A percentile compares a stretch with the other conserved stretches of the same genome.
Evolutionary conservation across 306 rosid species (phyloP).

Genomic region (Trifolium fragiferum): DNA sequence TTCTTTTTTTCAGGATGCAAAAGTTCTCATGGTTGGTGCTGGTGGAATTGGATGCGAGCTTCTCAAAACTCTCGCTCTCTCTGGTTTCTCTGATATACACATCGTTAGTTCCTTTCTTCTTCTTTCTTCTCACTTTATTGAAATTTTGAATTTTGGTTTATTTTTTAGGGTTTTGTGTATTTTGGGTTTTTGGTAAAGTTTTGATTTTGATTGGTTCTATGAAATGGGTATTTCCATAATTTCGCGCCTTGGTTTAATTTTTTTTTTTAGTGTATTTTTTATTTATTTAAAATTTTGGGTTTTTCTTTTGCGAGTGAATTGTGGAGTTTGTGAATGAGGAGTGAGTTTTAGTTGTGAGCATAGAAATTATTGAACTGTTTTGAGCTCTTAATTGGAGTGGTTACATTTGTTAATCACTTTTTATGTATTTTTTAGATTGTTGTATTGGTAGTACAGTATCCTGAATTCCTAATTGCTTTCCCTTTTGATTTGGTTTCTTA

Average conservation of each 20-base stretch:
- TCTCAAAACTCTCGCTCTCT: constrained; percentile 93
- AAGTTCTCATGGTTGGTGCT: constrained; percentile 98
- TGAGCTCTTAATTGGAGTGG: constrained; percentile 19
- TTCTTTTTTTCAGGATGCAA: constrained; percentile 66
- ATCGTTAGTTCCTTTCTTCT: constrained; percentile 58
- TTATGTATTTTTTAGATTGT: neutral
- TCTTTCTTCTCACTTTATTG: neutral
- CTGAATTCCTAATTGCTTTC: neutral
- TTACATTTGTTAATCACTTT: neutral
- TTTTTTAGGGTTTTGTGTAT: constrained; percentile 47
- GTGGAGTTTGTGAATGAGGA: constrained; percentile 29
- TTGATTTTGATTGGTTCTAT: neutral
- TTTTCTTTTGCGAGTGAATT: neutral
- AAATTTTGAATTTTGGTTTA: neutral
- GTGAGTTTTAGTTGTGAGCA: constrained; percentile 23
- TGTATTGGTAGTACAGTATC: neutral
- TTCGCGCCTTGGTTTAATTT: neutral
- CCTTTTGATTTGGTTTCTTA: constrained; percentile 27
- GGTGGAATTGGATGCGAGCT: constrained; percentile 99
- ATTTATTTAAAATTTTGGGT: neutral
- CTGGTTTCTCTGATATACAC: constrained; percentile 93
- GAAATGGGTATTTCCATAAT: constrained; percentile 29
- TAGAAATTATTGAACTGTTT: neutral
- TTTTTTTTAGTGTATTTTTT: neutral
- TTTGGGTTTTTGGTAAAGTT: constrained; percentile 34